A percentile compares a stretch with the other conserved stretches of the same genome.
These are phyloP conservation scores for Amaranthus hypochondriacus DNA, from an alignment of 148 eudicot species.

Conservation along the genomic window DNA sequence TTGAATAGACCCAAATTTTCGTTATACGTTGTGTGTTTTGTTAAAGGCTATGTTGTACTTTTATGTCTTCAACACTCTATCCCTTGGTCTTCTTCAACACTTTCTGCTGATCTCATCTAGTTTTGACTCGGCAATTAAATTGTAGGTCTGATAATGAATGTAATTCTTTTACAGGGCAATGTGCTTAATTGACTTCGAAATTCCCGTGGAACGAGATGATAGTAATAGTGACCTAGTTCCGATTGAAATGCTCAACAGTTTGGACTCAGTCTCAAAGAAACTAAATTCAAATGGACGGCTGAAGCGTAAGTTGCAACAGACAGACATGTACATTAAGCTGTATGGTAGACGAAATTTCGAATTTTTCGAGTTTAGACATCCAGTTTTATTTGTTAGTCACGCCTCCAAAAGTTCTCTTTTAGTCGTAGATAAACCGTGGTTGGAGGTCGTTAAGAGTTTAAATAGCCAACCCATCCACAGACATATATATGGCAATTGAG, in stretches of 20 bases:
- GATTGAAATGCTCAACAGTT: conserved; percentile 20
- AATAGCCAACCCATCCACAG: conserved; percentile 76
- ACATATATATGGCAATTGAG: conserved; percentile 76
- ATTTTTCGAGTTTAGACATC: conserved; percentile 48
- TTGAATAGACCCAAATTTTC: too few species aligned
- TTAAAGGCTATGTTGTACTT: too few species aligned
- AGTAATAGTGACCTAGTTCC: conserved; percentile 25
- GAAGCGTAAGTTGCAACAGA: conserved; percentile 48
- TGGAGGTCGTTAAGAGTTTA: conserved; percentile 61
- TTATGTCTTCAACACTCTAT: too few species aligned
- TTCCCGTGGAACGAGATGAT: conserved; percentile 55
- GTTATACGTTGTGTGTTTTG: too few species aligned
- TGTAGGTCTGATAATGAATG: conserved; percentile 1
- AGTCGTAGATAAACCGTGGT: conserved; percentile 88
- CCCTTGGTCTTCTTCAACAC: too few species aligned
- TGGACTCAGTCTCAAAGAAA: conserved; percentile 37
- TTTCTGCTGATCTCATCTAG: too few species aligned
- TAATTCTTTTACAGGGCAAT: conserved; percentile 54
- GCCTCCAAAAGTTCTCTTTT: conserved; percentile 62
- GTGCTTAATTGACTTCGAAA: conserved; percentile 81
- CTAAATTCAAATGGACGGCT: conserved; percentile 33
- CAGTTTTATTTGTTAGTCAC: conserved; percentile 79
- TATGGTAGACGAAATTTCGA: conserved; percentile 56
- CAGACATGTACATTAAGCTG: conserved; percentile 30
- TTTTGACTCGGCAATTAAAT: too few species aligned